Base-by-base conservation (phyloP, 1,139 yeast species). In the Candida glucosophila region DNA sequence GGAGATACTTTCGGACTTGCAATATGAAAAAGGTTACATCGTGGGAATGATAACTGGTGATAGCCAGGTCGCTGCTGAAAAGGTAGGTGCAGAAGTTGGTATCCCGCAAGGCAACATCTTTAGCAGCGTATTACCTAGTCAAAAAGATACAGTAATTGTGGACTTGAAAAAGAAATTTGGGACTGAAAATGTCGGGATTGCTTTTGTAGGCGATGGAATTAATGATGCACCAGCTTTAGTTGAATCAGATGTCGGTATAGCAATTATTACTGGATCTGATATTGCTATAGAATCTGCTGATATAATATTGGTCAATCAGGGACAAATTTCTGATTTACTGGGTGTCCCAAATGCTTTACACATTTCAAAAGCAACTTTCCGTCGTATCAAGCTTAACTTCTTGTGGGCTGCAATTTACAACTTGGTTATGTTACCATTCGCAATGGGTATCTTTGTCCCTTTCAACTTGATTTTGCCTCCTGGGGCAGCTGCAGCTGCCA, bases 1-100 rank as follows among this genome's bases (percentile, higher is more conserved):
- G 17, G 64, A 63, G 2, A 77, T 85, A 0, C 57, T 90, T 10
- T 54, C 64, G 14, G 67, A 73, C 32, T 60, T 90, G 27, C 62
- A 58, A 28, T 37, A 39, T 22, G 43, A 52, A 1, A 58, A 62
- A 29, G 78, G 81, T 1, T 69, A 73, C 39, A 62, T 67, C 8
- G 77, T 86, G n/a, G 94, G 88, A 5, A 77, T 90, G 73, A 82
- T 90, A 2, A 85, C 95, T 2, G 99, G 99, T 23, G 99, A 90
- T 48, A 72, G 74, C 32, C 52, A 50, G 5, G 58, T 58, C 14
- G 74, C 82, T 2, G 93, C 95, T 0, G 46, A 55, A 20, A 63
- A 65, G 29, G 71, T 85, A 19, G 95, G 93, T 0, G 40, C 47
- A 7, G 67, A 70, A 28, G 68, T 85, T 24, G 92, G 86, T 1